These are phyloP conservation scores for Medicago lupulina DNA, from an alignment of 306 rosid genomes.

Conservation along the genomic window DNA sequence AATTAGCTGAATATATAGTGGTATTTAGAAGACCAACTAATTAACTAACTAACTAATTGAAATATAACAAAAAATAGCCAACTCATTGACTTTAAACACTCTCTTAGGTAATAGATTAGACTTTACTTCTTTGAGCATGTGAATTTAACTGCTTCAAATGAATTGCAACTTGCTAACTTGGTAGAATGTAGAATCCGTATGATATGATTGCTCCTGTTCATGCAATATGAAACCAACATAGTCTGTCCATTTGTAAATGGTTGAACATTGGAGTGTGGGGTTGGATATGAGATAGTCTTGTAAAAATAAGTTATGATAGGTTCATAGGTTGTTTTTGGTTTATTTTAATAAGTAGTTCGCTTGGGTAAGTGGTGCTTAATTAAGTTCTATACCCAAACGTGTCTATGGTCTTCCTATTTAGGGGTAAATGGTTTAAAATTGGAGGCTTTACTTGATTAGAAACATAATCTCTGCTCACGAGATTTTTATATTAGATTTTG, in stretches of 20 bases:
- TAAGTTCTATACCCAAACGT: background rate
- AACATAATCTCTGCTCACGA: slow-evolving; percentile 4
- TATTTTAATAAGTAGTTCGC: slow-evolving; percentile 4
- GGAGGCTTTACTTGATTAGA: slow-evolving; percentile 8
- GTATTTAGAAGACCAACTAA: background rate
- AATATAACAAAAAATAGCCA: background rate
- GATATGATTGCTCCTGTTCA: slow-evolving; percentile 11
- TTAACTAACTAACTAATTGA: background rate
- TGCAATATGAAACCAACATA: slow-evolving; percentile 9
- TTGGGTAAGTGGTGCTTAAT: background rate
- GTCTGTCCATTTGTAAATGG: slow-evolving; percentile 3
- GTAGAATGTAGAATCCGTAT: slow-evolving; percentile 12
- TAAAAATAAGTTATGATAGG: slow-evolving; percentile 4
- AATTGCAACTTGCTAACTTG: slow-evolving; percentile 11
- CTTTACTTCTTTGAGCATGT: slow-evolving; percentile 5
- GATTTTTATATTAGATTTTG: slow-evolving; percentile 13
- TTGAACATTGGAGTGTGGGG: slow-evolving; percentile 22
- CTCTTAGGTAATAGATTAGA: background rate
- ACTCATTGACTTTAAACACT: background rate
- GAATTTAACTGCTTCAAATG: background rate
- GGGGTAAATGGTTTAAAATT: background rate
- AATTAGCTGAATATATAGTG: background rate
- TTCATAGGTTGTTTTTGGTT: slow-evolving; percentile 1
- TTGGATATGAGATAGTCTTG: background rate
- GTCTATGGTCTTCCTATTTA: background rate